phyloP scores from a whole-genome alignment of 1,139 yeast species.

The Pichia sp. region DNA sequence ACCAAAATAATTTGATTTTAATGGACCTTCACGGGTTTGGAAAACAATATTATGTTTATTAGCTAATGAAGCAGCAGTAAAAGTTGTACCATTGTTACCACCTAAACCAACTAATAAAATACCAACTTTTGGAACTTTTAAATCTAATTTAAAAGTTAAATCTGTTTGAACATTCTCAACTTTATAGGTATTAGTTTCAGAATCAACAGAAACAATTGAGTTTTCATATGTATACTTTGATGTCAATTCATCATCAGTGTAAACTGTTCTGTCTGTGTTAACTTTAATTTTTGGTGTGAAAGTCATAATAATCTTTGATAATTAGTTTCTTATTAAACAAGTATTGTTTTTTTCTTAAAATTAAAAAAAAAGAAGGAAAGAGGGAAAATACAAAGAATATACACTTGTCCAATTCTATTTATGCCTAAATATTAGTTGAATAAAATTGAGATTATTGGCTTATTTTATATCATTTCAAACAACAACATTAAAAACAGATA shows the following conservation, averaged over 20 bases:
- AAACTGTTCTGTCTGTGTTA: conserved; percentile 55
- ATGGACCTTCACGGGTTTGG: conserved; percentile 75
- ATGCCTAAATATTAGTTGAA: neutral
- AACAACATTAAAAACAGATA: too few species aligned
- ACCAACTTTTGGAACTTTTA: conserved; percentile 81
- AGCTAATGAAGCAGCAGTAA: conserved; percentile 79
- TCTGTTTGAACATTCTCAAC: conserved; percentile 71
- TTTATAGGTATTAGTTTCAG: conserved; percentile 32
- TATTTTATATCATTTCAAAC: too few species aligned
- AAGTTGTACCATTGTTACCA: conserved; percentile 94
- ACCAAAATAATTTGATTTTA: conserved; percentile 85
- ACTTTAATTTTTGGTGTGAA: conserved; percentile 44
- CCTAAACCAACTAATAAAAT: conserved; percentile 90
- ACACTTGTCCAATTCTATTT: too few species aligned
- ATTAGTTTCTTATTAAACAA: too few species aligned
- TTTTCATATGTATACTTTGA: conserved; percentile 71
- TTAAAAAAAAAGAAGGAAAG: too few species aligned
- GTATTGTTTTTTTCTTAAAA: neutral
- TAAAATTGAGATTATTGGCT: neutral
- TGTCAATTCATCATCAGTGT: conserved; percentile 52
- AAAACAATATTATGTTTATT: conserved; percentile 75
- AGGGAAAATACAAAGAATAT: too few species aligned
- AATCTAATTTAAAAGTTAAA: conserved; percentile 81
- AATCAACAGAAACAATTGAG: conserved; percentile 47
- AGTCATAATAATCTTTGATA: conserved; percentile 3